Conservation (phyloP, 2,329 filamentous ascomycete species). For the Colletotrichum melonis region DNA sequence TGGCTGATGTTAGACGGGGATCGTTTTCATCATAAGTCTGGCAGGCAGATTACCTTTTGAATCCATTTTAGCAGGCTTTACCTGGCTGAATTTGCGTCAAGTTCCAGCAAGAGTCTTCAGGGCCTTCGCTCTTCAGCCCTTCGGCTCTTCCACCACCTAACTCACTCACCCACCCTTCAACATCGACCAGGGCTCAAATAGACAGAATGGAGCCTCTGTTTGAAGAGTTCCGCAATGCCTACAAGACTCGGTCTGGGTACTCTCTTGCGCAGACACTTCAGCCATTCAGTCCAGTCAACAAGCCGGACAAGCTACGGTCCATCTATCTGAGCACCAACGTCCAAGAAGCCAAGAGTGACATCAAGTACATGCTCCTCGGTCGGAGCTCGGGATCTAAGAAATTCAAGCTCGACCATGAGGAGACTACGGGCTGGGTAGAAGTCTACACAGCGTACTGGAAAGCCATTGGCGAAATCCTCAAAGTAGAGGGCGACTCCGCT, state of each 20-base stretch:
- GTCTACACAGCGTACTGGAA: constrained; percentile 89
- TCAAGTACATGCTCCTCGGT: constrained; percentile 78
- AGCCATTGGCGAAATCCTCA: constrained; percentile 78
- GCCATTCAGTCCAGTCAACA: constrained; percentile 71
- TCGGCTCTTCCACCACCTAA: neutral
- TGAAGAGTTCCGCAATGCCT: constrained; percentile 77
- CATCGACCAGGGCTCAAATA: neutral
- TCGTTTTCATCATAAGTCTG: neutral
- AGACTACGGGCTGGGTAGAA: constrained; percentile 86
- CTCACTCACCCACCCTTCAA: neutral
- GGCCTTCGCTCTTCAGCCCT: neutral
- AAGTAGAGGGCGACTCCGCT: constrained; percentile 65
- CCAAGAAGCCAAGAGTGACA: constrained; percentile 73
- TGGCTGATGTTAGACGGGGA: neutral
- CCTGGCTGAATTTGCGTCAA: neutral
- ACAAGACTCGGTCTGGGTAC: constrained; percentile 74
- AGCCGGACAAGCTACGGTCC: constrained; percentile 74
- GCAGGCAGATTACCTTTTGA: neutral
- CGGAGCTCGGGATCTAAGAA: constrained; percentile 53
- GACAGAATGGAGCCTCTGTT: constrained; percentile 78
- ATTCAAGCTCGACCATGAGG: constrained; percentile 69
- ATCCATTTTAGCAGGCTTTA: neutral
- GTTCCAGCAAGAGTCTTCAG: neutral
- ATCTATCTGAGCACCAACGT: constrained; percentile 79
- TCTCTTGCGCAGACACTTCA: constrained; percentile 79